These are phyloP conservation scores for Kazachstania kunashirensis DNA, from an alignment of 805 yeast species.

Conservation along the genomic window DNA sequence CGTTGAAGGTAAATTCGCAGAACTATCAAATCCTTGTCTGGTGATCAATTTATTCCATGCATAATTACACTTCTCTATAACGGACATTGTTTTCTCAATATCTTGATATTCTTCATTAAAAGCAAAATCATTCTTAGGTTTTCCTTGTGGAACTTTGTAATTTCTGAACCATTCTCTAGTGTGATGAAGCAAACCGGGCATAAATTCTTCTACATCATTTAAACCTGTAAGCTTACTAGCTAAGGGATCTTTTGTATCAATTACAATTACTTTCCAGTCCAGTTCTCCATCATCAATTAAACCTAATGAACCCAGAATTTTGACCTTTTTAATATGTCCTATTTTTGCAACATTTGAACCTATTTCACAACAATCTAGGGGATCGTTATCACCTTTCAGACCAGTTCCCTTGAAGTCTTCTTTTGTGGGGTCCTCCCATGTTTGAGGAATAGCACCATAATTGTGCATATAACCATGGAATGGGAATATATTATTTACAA, in stretches of 20 bases:
- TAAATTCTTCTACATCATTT: conserved; percentile 52
- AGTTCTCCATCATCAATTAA: conserved; percentile 89
- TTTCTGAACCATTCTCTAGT: conserved; percentile 74
- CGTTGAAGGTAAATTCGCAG: conserved; percentile 23
- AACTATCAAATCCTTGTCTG: conserved; percentile 25
- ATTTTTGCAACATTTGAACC: conserved; percentile 49
- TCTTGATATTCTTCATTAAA: conserved; percentile 58
- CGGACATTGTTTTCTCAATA: conserved; percentile 46
- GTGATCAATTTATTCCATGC: conserved; percentile 56
- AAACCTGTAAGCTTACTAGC: conserved; percentile 51
- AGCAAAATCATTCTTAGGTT: conserved; percentile 65
- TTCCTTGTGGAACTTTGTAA: conserved; percentile 77
- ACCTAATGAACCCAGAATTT: conserved; percentile 68
- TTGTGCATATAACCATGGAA: conserved; percentile 78
- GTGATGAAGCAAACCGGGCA: conserved; percentile 64
- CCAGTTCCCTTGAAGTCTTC: conserved; percentile 34
- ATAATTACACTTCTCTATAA: conserved; percentile 53
- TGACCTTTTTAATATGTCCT: conserved; percentile 59
- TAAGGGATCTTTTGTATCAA: conserved; percentile 57
- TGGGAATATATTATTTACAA: conserved; percentile 72
- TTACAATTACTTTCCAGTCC: conserved; percentile 84
- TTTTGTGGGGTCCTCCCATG: conserved; percentile 90
- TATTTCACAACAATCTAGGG: conserved; percentile 88
- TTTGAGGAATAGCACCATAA: conserved; percentile 85
- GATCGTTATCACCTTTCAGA: conserved; percentile 83